phyloP scores from a whole-genome alignment of 768 basidiomycete species.

The Russula sp. region DNA sequence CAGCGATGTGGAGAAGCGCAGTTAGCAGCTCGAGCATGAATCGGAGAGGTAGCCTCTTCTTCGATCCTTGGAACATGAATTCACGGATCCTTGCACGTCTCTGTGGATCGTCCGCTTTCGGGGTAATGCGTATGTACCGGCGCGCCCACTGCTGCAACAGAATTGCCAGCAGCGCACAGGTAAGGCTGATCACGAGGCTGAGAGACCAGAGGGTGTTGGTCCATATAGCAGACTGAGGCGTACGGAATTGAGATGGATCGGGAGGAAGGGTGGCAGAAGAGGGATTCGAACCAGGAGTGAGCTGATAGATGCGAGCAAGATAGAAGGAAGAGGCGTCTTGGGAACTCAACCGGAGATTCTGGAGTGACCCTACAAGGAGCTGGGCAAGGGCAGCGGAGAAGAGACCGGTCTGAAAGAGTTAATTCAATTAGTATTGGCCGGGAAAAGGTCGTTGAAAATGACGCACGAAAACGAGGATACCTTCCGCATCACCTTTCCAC shows the following conservation, averaged over 20 bases:
- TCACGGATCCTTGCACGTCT: constrained; percentile 8
- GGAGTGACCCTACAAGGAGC: background rate
- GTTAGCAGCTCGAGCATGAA: background rate
- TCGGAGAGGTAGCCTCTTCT: background rate
- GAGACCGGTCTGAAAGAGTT: background rate
- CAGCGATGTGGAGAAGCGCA: constrained; percentile 1
- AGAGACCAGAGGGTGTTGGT: background rate
- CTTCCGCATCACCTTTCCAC: constrained; percentile 2
- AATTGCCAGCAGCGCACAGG: background rate
- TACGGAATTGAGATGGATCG: background rate
- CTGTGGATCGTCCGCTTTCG: background rate
- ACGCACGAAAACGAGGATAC: constrained; percentile 1
- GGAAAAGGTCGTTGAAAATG: background rate
- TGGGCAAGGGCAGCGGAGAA: background rate
- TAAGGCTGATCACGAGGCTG: constrained; percentile 5
- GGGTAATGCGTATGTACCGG: constrained; percentile 1
- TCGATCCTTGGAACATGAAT: background rate
- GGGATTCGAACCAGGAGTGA: background rate
- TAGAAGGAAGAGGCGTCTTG: too few species aligned
- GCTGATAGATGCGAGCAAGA: too few species aligned
- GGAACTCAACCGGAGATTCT: background rate
- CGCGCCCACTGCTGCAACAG: constrained; percentile 12
- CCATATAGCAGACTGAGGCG: too few species aligned
- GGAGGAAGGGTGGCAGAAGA: background rate
- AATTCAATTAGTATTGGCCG: background rate